Base-by-base conservation (phyloP, 352 stramenopile species). In the Globisporangium lucens region DNA sequence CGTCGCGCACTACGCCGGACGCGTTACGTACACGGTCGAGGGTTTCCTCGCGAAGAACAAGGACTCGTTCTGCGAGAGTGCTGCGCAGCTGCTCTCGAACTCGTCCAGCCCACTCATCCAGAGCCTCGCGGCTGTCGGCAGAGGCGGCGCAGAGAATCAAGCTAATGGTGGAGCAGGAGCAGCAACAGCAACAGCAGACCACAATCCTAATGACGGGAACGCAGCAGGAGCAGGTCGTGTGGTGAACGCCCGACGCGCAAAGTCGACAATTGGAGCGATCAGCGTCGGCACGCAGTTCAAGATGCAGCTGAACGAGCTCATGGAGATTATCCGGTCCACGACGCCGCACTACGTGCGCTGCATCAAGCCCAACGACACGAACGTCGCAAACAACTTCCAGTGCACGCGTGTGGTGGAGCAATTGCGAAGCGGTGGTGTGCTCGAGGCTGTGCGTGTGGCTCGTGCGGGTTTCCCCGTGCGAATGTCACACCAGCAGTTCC, bases 271-370 rank as follows among this genome's bases (percentile, higher is more conserved):
- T 35, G 75, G 77, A 22, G 85, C 87, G 0, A 72, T 83, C 9
- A 94, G 83, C 58, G 83, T 96, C 9, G 92, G 89, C 22, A 93
- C 89, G 10, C 91, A 98, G 72, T 99, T 99, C 76, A 96, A 95
- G 61, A 80, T 87, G 24, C 97, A 99, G 73, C 80, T 99, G 27
- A 93, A 90, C 53, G 84, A 96, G n/a, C 85, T 99, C 13, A 85
- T 99, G 57, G 76, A 83, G 6, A 91, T 89, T 15, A 98, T 99
- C 51, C 93, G 98, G 30, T 79, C 79, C 27, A 99, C 97, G 7
- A 87, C 91, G 29, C 97, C 97, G 49, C 97, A 99, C 78, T 99
- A 99, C 78, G 95, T 99, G 63, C 95, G 97, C 65, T 99, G 98
- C 74, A 90, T 99, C 46, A 99, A 99, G 73, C 97, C 98, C 36